phyloP scores from a whole-genome alignment of 805 yeast species.

The Candida boleticola region DNA sequence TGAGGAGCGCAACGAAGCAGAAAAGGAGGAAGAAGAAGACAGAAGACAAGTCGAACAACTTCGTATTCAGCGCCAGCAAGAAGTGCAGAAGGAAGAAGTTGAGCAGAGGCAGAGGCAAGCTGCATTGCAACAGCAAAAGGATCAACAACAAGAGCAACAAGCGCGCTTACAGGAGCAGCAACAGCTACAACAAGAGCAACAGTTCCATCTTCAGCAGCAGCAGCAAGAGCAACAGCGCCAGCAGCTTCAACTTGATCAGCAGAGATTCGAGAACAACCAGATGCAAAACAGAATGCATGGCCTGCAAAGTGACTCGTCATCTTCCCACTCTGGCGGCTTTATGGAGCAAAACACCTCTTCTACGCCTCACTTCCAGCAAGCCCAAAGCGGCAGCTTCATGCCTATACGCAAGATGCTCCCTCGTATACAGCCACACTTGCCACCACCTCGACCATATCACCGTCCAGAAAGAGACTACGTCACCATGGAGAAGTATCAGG shows the following conservation, averaged over 20 bases:
- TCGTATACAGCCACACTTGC: not conserved
- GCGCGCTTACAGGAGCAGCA: slow-evolving; percentile 6
- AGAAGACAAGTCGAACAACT: too few relatives aligned
- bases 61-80: too few relatives aligned
- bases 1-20: too few relatives aligned
- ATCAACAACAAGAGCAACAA: slow-evolving; percentile 3
- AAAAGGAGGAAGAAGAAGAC: too few relatives aligned
- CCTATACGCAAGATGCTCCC: not conserved
- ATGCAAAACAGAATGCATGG: too few relatives aligned
- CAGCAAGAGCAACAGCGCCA: slow-evolving; percentile 6
- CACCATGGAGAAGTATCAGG: slow-evolving; percentile 29
- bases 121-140: slow-evolving; percentile 1
- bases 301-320: too few relatives aligned
- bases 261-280: too few relatives aligned
- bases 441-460: not conserved
- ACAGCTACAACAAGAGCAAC: slow-evolving; percentile 2
- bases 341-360: too few relatives aligned
- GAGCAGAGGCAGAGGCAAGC: not conserved
- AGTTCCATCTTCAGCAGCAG: slow-evolving; percentile 4
- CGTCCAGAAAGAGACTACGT: slow-evolving; percentile 19
- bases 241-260: not conserved
- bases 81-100: not conserved
- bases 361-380: slow-evolving; percentile 1
- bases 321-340: too few relatives aligned
- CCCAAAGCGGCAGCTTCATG: not conserved